Base-by-base conservation (phyloP, 2,329 filamentous ascomycete species). In the Trichoderma aggressivum region DNA sequence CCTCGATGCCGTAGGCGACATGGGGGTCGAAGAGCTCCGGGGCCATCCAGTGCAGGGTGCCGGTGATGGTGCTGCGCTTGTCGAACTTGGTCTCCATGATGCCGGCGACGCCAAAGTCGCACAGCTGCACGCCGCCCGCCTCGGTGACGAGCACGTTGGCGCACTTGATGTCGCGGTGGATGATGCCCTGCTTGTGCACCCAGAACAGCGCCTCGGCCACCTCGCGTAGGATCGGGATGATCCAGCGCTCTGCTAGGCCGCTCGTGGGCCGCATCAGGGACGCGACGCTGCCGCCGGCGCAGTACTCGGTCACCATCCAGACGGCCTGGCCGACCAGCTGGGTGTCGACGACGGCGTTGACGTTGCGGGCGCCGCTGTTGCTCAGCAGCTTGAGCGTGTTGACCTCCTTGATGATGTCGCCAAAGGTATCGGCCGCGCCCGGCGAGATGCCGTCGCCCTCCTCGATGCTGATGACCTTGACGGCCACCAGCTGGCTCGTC, bases 251-350 rank as follows among this genome's bases (percentile, higher is more conserved):
- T 74, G 88, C 86, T n/a, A 92, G 81, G 4, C 89, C 89, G 3
- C 87, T 86, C 2, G 88, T 91, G 26, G 90, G 89, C 78, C 87
- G 88, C 88, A 90, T 90, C 72, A 87, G 86, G 73, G 86, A 94
- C 74, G 87, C 90, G 79, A 96, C 90, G 79, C 92, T 95, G 67
- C 93, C 93, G 73, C 93, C 93, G 7, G 91, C 92, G 76, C 92
- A 94, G 80, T 94, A 94, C 81, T 95, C 92, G 72, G 91, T 94
- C 69, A 95, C 89, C 83, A 96, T 92, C 93, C 93, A 96, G 81
- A 96, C 90, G 71, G 92, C 88, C 74, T 91, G 90, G 58, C 92
- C 91, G 36, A 94, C 88, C 11, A 91, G 89, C 21, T 94, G 86
- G 5, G 92, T 92, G 74, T 94, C 92, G 75, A 94, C 89, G 60